Conservation (phyloP, 2,329 filamentous ascomycete genomes). For the Arthrinium phaeospermum region DNA sequence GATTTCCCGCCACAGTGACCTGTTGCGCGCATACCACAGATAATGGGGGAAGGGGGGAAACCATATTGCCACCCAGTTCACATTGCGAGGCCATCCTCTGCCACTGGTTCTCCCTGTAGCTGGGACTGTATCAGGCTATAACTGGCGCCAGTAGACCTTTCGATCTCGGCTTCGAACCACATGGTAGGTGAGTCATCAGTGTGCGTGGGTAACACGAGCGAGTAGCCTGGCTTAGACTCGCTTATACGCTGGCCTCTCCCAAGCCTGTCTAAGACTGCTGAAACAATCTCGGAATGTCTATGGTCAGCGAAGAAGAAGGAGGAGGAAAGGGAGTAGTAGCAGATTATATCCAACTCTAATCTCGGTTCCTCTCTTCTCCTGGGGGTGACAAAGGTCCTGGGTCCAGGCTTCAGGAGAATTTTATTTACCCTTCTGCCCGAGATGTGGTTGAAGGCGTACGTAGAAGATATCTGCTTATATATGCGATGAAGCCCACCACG, state of each 20-base stretch:
- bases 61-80: background rate
- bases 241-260: background rate
- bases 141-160: background rate
- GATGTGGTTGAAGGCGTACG: background rate
- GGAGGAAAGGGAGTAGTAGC: background rate
- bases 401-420: background rate
- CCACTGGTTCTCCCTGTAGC: background rate
- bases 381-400: background rate
- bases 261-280: constrained; percentile 14
- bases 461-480: background rate
- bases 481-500: background rate
- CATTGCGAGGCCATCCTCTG: background rate
- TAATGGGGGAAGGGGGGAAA: background rate
- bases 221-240: background rate
- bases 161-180: background rate
- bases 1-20: background rate
- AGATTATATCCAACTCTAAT: background rate
- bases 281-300: background rate
- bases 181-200: background rate
- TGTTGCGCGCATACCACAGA: background rate
- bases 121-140: background rate
- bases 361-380: background rate
- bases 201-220: background rate
- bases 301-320: background rate
- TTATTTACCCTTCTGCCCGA: background rate